A percentile compares a stretch with the other conserved stretches of the same genome.
Conservation (phyloP, 2,329 filamentous ascomycete genomes). For the Xylariaceae sp. region DNA sequence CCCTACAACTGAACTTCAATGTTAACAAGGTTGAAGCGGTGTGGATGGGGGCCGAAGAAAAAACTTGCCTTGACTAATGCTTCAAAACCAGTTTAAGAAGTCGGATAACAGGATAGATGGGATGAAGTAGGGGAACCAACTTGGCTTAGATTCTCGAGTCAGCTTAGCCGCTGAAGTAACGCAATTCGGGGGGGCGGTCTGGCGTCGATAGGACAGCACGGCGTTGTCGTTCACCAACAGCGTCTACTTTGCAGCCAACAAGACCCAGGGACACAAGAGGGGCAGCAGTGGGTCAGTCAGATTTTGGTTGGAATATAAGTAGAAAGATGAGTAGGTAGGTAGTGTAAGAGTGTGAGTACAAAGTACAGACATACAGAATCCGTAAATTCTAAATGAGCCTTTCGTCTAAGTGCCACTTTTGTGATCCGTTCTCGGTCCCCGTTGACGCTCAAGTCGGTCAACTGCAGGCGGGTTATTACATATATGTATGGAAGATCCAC, state of each 20-base stretch:
- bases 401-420: no score
- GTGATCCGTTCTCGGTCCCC: no score
- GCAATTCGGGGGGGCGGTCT: slow-evolving; percentile 2
- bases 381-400: no score
- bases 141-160: background rate
- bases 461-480: no score
- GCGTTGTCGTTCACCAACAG: slow-evolving; percentile 1
- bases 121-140: slow-evolving; percentile 11
- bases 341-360: no score
- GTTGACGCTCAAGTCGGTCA: no score
- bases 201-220: slow-evolving; percentile 6
- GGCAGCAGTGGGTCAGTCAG: slow-evolving; percentile 4
- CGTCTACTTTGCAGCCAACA: slow-evolving; percentile 4
- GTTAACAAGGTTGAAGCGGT: slow-evolving; percentile 15
- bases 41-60: slow-evolving; percentile 6
- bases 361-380: no score
- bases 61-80: slow-evolving; percentile 1
- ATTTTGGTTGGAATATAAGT: no score
- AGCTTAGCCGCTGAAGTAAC: slow-evolving; percentile 7
- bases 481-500: no score
- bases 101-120: slow-evolving; percentile 1
- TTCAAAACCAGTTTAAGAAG: background rate
- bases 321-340: no score
- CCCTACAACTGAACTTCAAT: slow-evolving; percentile 22
- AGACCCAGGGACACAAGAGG: background rate